phyloP scores from a whole-genome alignment of 805 yeast genomes.

The Candida hungchunana region DNA sequence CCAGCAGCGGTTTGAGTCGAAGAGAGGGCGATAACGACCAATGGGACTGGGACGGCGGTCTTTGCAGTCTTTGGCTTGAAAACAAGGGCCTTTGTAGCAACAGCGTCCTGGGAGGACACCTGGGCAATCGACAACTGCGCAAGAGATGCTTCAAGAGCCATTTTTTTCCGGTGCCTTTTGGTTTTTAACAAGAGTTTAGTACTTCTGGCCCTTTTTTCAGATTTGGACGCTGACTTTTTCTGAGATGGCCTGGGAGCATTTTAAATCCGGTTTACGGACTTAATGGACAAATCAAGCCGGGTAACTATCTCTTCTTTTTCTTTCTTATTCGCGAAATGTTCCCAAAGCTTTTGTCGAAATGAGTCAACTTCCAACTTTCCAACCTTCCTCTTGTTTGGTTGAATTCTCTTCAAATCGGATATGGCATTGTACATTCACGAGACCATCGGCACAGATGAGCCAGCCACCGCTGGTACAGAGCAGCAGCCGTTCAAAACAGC shows the following conservation, averaged over 20 bases:
- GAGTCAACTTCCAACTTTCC: too few species aligned
- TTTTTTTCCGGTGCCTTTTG: conserved; percentile 20
- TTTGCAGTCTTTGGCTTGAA: conserved; percentile 92
- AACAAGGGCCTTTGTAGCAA: conserved; percentile 67
- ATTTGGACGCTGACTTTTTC: too few species aligned
- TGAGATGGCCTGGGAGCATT: too few species aligned
- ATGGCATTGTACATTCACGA: conserved; percentile 67
- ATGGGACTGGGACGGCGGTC: conserved; percentile 71
- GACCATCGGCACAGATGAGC: conserved; percentile 59
- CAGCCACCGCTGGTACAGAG: conserved; percentile 57
- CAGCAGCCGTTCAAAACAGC: conserved; percentile 73
- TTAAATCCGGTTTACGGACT: too few species aligned
- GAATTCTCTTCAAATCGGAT: too few species aligned
- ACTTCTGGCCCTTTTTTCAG: too few species aligned
- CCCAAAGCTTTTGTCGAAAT: too few species aligned
- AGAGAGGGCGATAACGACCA: conserved; percentile 72
- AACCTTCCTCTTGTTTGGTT: too few species aligned
- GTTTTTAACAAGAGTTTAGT: too few species aligned
- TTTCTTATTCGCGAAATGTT: too few species aligned
- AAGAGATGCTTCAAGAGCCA: conserved; percentile 68
- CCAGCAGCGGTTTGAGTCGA: conserved; percentile 66
- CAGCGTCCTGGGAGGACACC: conserved; percentile 46
- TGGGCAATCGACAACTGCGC: conserved; percentile 61
- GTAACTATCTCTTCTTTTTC: too few species aligned
- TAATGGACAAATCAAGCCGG: too few species aligned